Evolutionary conservation across 2,329 filamentous ascomycete species (phyloP).

Genomic region (Apiospora saccharicola): DNA sequence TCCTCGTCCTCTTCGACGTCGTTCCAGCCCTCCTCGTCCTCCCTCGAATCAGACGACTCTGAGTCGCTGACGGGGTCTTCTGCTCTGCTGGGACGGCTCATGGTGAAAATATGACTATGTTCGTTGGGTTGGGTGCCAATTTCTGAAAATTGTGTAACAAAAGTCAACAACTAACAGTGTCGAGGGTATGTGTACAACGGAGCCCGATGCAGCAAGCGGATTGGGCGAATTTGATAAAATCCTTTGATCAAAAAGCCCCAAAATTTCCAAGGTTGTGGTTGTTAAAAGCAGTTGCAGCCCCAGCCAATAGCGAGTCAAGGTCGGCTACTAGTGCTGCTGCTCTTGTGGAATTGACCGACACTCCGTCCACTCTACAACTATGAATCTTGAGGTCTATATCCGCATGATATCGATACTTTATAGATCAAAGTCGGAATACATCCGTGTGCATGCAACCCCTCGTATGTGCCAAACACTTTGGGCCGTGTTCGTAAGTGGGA

Average conservation of each 20-base stretch:
- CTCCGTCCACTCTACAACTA: conserved; percentile 7
- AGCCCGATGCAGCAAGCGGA: conserved; percentile 7
- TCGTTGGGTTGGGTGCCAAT: background rate
- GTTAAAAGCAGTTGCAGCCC: conserved; percentile 20
- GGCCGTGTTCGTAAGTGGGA: background rate
- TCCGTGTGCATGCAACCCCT: background rate
- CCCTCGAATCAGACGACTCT: conserved; percentile 46
- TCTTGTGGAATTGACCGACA: conserved; percentile 13
- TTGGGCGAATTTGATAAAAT: conserved; percentile 15
- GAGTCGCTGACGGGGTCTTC: conserved; percentile 43
- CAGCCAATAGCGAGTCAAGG: conserved; percentile 19
- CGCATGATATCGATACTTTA: background rate
- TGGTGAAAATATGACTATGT: background rate
- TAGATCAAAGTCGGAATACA: background rate
- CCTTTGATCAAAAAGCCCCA: conserved; percentile 18
- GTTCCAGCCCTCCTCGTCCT: conserved; percentile 59
- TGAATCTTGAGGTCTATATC: background rate
- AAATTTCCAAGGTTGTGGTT: conserved; percentile 22
- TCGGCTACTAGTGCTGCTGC: conserved; percentile 15
- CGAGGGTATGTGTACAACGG: conserved; percentile 8
- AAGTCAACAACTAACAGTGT: background rate
- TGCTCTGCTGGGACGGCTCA: conserved; percentile 24
- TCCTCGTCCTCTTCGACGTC: conserved; percentile 67
- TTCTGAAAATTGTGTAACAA: background rate
- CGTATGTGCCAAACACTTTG: background rate